Percentiles rank a stretch among this genome's conserved stretches.
phyloP scores from a whole-genome alignment of 164 flowering plant genomes.

The Tetracentron sinense region DNA sequence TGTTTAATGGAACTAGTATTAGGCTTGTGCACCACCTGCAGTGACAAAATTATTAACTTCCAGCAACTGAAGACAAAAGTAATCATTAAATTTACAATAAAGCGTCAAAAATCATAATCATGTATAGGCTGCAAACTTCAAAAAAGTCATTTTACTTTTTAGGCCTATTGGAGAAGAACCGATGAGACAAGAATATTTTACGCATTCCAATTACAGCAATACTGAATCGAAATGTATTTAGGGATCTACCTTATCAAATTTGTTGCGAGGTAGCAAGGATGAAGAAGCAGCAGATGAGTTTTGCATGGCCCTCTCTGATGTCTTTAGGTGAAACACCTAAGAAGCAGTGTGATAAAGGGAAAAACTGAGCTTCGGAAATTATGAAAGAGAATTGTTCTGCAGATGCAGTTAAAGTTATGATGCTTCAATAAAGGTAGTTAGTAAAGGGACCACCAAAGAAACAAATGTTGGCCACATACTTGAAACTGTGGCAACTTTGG shows the following conservation, averaged over 20 bases:
- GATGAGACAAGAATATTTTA: background rate
- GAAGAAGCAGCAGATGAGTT: constrained; percentile 42
- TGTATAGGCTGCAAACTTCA: too few relatives aligned
- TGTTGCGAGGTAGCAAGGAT: constrained; percentile 22
- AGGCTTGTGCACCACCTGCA: constrained; percentile 39
- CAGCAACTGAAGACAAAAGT: background rate
- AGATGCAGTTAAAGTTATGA: too few relatives aligned
- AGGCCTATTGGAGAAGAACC: background rate
- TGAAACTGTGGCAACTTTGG: constrained; percentile 76
- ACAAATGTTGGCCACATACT: constrained; percentile 31
- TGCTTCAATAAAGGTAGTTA: background rate
- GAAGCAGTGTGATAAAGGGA: constrained; percentile 12
- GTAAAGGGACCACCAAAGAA: constrained; percentile 5
- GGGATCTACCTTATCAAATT: constrained; percentile 42
- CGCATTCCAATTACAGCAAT: background rate
- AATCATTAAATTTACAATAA: background rate
- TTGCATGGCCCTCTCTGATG: constrained; percentile 72
- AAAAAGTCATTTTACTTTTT: too few relatives aligned
- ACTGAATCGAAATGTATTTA: background rate
- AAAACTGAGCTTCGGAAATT: background rate
- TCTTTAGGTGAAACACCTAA: constrained; percentile 80
- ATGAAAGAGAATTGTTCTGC: background rate
- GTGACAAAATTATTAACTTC: constrained; percentile 10
- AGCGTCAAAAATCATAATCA: background rate
- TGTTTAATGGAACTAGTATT: constrained; percentile 17